Percentiles rank a stretch among this genome's conserved stretches.
Evolutionary conservation across 2,329 filamentous ascomycete genomes (phyloP).

Genomic region (Trichoderma sp.): DNA sequence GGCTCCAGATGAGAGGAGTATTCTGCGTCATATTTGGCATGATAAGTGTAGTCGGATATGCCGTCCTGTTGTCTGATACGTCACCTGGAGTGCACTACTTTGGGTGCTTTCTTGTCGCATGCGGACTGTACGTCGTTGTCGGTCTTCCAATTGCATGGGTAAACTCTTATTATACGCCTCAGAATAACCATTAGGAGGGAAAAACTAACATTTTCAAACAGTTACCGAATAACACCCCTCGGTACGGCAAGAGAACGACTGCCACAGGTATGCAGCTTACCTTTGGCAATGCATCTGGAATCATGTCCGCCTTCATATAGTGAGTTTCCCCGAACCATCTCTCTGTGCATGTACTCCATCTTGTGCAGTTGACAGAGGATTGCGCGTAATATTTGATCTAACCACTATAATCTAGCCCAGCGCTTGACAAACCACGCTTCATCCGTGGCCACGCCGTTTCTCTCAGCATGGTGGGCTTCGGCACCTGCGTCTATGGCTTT

Average conservation of each 20-base stretch:
- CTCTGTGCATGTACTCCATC: not conserved
- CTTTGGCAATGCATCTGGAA: slow-evolving; percentile 66
- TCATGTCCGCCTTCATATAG: slow-evolving; percentile 70
- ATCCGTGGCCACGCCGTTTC: slow-evolving; percentile 61
- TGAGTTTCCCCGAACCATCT: slow-evolving; percentile 20
- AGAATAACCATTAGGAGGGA: not conserved
- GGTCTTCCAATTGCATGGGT: slow-evolving; percentile 56
- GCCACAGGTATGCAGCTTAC: slow-evolving; percentile 70
- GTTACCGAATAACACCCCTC: slow-evolving; percentile 64
- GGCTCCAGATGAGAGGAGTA: slow-evolving; percentile 61
- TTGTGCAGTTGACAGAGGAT: not conserved
- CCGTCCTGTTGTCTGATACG: slow-evolving; percentile 59
- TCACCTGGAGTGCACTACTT: slow-evolving; percentile 67
- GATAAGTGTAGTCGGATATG: slow-evolving; percentile 67
- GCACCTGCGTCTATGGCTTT: slow-evolving; percentile 50
- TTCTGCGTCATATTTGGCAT: slow-evolving; percentile 61
- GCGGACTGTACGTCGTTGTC: slow-evolving; percentile 64
- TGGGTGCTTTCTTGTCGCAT: slow-evolving; percentile 71
- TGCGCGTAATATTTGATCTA: not conserved
- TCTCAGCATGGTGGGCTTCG: slow-evolving; percentile 55
- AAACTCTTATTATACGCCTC: slow-evolving; percentile 14
- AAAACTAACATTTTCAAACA: slow-evolving; percentile 15
- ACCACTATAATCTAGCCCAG: slow-evolving; percentile 34
- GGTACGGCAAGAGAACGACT: slow-evolving; percentile 73
- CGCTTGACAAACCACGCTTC: slow-evolving; percentile 53